phyloP scores from a whole-genome alignment of 1,284 basidiomycete species.

The Leccinum pachyderme region DNA sequence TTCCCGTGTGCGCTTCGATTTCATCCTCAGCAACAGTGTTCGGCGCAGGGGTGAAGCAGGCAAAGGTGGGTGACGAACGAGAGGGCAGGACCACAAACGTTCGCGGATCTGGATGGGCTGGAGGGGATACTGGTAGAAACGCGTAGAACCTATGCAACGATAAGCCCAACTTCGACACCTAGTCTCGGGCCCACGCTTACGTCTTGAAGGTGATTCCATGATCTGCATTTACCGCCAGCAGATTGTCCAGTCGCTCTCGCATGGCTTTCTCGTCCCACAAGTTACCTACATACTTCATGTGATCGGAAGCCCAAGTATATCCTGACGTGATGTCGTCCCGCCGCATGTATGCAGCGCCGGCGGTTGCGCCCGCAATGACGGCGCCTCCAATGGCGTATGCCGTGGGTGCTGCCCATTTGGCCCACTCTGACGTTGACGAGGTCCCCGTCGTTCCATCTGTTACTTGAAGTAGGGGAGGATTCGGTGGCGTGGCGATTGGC shows the following conservation, averaged over 20 bases:
- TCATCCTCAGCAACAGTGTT: conserved; percentile 78
- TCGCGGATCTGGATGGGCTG: conserved; percentile 50
- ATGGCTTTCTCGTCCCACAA: conserved; percentile 81
- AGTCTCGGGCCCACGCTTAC: conserved; percentile 45
- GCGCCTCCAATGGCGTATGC: conserved; percentile 67
- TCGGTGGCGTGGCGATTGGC: conserved; percentile 25
- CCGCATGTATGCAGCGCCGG: conserved; percentile 80
- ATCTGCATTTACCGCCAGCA: conserved; percentile 59
- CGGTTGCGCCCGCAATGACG: conserved; percentile 79
- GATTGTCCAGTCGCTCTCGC: conserved; percentile 57
- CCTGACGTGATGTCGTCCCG: conserved; percentile 70
- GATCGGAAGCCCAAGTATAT: conserved; percentile 80
- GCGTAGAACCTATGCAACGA: conserved; percentile 67
- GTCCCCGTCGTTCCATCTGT: conserved; percentile 25
- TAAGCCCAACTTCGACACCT: conserved; percentile 5
- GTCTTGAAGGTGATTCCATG: conserved; percentile 71
- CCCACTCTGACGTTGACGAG: conserved; percentile 42
- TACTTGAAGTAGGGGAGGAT: conserved; percentile 28
- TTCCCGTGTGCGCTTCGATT: conserved; percentile 83
- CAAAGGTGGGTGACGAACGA: conserved; percentile 45
- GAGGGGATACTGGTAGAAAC: conserved; percentile 60
- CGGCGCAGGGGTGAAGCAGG: conserved; percentile 58
- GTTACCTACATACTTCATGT: conserved; percentile 87
- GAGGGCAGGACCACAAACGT: conserved; percentile 80
- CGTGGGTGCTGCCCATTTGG: conserved; percentile 61